A percentile compares a stretch with the other conserved stretches of the same genome.
Conservation (phyloP, 768 basidiomycete genomes). For the Mycena metata region DNA sequence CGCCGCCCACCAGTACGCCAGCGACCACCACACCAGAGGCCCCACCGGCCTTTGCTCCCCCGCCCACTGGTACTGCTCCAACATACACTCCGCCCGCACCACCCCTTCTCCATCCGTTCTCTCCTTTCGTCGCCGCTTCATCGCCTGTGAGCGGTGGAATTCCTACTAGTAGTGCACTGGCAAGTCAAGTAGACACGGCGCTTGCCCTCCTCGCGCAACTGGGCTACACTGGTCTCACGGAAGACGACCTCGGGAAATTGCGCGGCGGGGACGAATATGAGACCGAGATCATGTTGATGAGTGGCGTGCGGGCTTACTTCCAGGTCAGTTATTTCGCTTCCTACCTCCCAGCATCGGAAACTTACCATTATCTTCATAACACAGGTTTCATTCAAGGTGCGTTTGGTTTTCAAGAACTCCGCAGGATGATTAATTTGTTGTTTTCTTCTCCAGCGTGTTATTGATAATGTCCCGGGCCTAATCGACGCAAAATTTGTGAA, state of each 20-base stretch:
- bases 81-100: too few species aligned
- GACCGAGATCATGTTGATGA: conserved; percentile 56
- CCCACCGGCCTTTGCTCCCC: too few species aligned
- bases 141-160: too few species aligned
- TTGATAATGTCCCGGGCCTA: conserved; percentile 56
- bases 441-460: conserved; percentile 52
- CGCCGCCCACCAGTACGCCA: too few species aligned
- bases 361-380: not conserved
- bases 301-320: conserved; percentile 59
- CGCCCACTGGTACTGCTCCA: too few species aligned
- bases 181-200: conserved; percentile 18
- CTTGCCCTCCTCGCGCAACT: conserved; percentile 45
- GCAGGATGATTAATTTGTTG: too few species aligned
- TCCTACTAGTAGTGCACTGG: not conserved
- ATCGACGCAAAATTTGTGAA: conserved; percentile 51
- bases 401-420: too few species aligned
- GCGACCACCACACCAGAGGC: too few species aligned
- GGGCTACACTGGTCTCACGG: conserved; percentile 44
- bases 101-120: too few species aligned
- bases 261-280: conserved; percentile 52
- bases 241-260: conserved; percentile 49
- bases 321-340: conserved; percentile 42
- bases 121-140: too few species aligned
- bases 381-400: conserved; percentile 13
- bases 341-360: not conserved